phyloP scores from a whole-genome alignment of 2,329 filamentous ascomycete species.

The Neoarthrinium moseri region DNA sequence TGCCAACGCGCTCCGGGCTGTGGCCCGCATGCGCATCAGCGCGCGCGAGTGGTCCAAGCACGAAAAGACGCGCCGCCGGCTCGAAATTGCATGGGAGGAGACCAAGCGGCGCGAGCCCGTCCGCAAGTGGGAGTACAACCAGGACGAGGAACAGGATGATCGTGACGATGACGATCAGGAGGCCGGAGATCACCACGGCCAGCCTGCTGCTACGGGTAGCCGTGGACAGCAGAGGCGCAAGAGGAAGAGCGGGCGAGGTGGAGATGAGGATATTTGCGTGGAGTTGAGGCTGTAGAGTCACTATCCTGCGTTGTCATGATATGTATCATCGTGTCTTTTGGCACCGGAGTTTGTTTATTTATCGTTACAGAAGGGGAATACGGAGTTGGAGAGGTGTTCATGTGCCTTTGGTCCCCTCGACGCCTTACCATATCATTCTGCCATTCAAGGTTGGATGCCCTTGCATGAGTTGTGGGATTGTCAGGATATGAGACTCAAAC shows the following conservation, averaged over 20 bases:
- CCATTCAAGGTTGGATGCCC: no score
- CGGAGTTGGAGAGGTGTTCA: no score
- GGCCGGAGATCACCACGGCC: neutral
- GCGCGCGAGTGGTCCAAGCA: constrained; percentile 50
- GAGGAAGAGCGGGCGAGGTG: constrained; percentile 1
- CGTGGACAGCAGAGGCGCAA: neutral
- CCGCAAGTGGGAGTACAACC: constrained; percentile 2
- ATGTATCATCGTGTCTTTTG: neutral
- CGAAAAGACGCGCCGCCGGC: constrained; percentile 46
- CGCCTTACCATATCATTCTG: no score
- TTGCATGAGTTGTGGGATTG: no score
- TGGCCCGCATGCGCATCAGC: constrained; percentile 48
- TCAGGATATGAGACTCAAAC: no score
- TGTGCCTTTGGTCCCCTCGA: no score
- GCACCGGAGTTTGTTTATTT: no score
- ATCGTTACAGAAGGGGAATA: no score
- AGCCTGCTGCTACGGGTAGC: neutral
- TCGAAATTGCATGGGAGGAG: constrained; percentile 47
- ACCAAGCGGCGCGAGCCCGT: constrained; percentile 12
- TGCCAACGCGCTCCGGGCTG: constrained; percentile 48
- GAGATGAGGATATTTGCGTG: constrained; percentile 2
- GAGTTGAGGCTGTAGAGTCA: constrained; percentile 1
- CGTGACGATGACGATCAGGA: neutral
- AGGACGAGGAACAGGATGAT: neutral
- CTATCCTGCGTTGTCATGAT: neutral